Percentiles rank a stretch among this genome's conserved stretches.
These are phyloP conservation scores for Russula olivacea DNA, from an alignment of 768 basidiomycete species.

Conservation along the genomic window DNA sequence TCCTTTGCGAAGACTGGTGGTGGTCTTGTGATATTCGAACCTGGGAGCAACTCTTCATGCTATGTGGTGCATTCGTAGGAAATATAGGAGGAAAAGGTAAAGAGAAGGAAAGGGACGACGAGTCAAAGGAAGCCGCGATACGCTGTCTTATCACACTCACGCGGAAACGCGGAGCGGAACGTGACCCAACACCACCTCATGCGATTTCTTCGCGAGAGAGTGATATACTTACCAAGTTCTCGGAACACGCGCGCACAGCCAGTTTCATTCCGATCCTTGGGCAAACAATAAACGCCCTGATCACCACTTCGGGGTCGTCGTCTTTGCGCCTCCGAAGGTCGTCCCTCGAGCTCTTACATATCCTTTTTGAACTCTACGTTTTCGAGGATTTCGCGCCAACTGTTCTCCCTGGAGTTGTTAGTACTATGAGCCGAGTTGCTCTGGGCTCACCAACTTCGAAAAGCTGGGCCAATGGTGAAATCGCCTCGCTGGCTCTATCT, in stretches of 20 bases:
- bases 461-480: slow-evolving; percentile 69
- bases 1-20: slow-evolving; percentile 76
- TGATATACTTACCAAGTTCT: slow-evolving; percentile 38
- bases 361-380: slow-evolving; percentile 46
- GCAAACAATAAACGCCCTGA: slow-evolving; percentile 72
- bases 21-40: slow-evolving; percentile 64
- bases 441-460: slow-evolving; percentile 48
- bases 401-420: slow-evolving; percentile 80
- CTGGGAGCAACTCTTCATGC: slow-evolving; percentile 85
- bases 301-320: slow-evolving; percentile 50
- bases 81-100: slow-evolving; percentile 65
- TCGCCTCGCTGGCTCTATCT: slow-evolving; percentile 50
- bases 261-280: slow-evolving; percentile 74
- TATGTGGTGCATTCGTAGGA: slow-evolving; percentile 60
- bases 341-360: slow-evolving; percentile 52
- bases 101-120: slow-evolving; percentile 65
- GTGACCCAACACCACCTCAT: slow-evolving; percentile 32
- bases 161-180: slow-evolving; percentile 42
- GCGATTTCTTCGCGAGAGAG: slow-evolving; percentile 17
- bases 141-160: slow-evolving; percentile 61
- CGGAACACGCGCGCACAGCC: slow-evolving; percentile 36
- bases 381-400: slow-evolving; percentile 54
- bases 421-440: slow-evolving; percentile 65
- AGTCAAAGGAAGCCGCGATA: slow-evolving; percentile 72
- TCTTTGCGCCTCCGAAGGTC: slow-evolving; percentile 55